Evolutionary conservation across 306 rosid species (phyloP), one percentile per base, ranked within the genome.

Genomic region (Prunus campanulata): DNA sequence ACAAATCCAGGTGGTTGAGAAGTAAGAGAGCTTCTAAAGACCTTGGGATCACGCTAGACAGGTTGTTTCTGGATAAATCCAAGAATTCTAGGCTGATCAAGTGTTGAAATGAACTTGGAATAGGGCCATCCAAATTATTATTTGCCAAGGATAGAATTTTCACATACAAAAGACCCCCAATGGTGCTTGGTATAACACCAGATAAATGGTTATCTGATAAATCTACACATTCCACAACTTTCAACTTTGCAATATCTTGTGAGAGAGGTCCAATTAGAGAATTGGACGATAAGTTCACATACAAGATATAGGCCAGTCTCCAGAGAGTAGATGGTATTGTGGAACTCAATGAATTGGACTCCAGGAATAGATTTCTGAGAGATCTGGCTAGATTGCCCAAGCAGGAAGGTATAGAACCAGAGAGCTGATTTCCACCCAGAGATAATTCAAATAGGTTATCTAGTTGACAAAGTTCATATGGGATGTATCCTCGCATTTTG

Each of bases 241-340:
- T 6, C 74, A 49, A 51, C 0, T 27, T 27, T 6, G 18, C 74
- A 50, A 70, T 9, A 51, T 27, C 18, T 16, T 70, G 46, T 16
- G 60, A 18, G 27, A 50, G 16, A 9, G 11, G 13, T 27, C 61
- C 74, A 27, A 30, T 16, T 50, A 70, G 18, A 50, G 10, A 4
- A 72, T 79, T 79, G 30, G 73, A 79, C 6, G 73, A 65, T 20
- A 79, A 5, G 8, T 66, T 0, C 4, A 72, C 6, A 3, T 15
- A 0, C 35, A 71, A 29, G 3, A 72, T 16, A 13, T 62, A 3
- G 22, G 6, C 11, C 39, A 51, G 66, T 61, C 27, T 29, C 73
- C 72, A 62, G 24, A 79, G 22, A 4, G 65, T n/a, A 61, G 72
- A 20, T 6, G 73, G 77, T 61, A 78, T 39, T 22, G 72, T 61